Evolutionary conservation across 176 grass and related monocot species (phyloP).

Genomic region (Oryza meyeriana): DNA sequence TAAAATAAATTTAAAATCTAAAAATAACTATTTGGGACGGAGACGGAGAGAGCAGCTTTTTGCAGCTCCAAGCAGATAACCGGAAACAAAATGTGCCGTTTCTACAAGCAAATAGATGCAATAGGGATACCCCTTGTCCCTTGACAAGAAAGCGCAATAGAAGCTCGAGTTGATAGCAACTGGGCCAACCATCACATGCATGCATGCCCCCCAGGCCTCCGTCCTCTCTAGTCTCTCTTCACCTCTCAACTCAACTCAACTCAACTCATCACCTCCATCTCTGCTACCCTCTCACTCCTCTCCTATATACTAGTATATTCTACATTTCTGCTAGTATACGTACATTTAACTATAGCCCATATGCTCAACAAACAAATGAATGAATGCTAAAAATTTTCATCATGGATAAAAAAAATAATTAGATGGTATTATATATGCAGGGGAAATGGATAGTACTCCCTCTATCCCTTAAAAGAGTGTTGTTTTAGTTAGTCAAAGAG

Average conservation of each 20-base stretch:
- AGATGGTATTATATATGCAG: background rate
- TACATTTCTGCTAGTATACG: background rate
- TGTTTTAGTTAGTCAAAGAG: too few relatives aligned
- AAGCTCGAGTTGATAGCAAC: constrained; percentile 55
- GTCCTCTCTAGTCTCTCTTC: constrained; percentile 23
- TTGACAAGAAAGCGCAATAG: constrained; percentile 85
- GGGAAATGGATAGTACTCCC: background rate
- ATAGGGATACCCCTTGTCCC: constrained; percentile 44
- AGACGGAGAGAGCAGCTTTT: too few relatives aligned
- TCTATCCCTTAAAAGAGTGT: too few relatives aligned
- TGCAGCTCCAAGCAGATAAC: constrained; percentile 27
- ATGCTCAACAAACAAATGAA: background rate
- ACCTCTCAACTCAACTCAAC: constrained; percentile 53
- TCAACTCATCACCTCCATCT: background rate
- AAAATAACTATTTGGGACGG: too few relatives aligned
- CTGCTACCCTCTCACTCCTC: background rate
- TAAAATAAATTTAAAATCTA: too few relatives aligned
- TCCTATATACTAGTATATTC: background rate
- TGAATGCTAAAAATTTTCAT: background rate
- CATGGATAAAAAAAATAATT: background rate
- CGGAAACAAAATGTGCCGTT: constrained; percentile 35
- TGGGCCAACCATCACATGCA: constrained; percentile 77
- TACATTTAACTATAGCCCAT: background rate
- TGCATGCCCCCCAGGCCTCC: background rate
- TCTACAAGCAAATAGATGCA: constrained; percentile 54